Base-by-base conservation (phyloP, 148 eudicot species). In the Persicaria maculosa region DNA sequence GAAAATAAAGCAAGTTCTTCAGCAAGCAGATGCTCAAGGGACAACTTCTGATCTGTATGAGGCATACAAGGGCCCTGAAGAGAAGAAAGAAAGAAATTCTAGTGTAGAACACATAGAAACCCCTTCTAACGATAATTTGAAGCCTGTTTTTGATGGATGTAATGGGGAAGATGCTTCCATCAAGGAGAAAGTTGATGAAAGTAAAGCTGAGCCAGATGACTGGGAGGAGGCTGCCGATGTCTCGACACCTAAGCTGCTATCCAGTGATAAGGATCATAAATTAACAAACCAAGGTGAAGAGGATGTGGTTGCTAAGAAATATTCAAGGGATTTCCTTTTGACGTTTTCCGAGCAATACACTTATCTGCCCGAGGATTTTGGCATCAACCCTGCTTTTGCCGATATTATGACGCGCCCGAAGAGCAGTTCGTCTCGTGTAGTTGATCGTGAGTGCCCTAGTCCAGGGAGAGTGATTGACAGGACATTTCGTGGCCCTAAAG, bases 201-300 rank as follows among this genome's bases (percentile, higher is more conserved):
- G 80, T 74, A 92, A 90, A 81, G 68, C 74, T 7, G 99, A 96
- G 81, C 87, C 88, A 19, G 99, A 96, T 88, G 97, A 96, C 67
- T 96, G 97, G 99, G 99, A 96, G 85, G 97, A 96, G 83, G 97
- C 93, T 76, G 97, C 91, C 76, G 97, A 96, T 44, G 78, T 90
- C 43, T 88, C 97, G 44, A 77, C 88, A 43, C 91, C 97, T 4
- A 85, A 84, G 78, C 80, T 90, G 80, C 88, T 83, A 76, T 76
- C 83, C 62, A 77, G 81, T 62, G 61, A 78, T 48, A 76, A 11
- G 12, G 81, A 57, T 62, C 62, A 44, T 78, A 84, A 72, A 58
- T 65, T 59, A 68, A 50, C 50, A 75, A 44, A 44, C 71, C 82
- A 31, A 54, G 75, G 68, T 77, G 87, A 78, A 75, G 88, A 89